Percentiles rank a stretch among this genome's conserved stretches.
These are phyloP conservation scores for Chaetomium sp. DNA, from an alignment of 2,329 filamentous ascomycete species.

Conservation along the genomic window DNA sequence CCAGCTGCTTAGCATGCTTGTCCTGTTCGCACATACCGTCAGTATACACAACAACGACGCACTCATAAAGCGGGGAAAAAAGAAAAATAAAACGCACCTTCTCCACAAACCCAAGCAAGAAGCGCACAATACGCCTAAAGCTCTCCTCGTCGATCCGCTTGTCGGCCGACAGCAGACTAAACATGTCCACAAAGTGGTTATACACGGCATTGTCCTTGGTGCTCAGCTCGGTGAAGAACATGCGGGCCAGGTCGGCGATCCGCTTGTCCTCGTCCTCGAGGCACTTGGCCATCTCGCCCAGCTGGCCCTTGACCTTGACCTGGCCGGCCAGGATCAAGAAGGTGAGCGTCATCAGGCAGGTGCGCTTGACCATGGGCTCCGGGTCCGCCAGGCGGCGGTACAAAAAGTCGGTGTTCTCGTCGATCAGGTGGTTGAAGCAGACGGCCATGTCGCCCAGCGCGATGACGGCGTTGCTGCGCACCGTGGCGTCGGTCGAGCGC, in stretches of 20 bases:
- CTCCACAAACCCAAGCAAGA: slow-evolving; percentile 93
- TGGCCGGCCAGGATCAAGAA: slow-evolving; percentile 96
- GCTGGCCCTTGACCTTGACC: slow-evolving; percentile 98
- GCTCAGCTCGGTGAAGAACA: slow-evolving; percentile 98
- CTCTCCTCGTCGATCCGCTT: slow-evolving; percentile 79
- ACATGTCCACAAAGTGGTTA: slow-evolving; percentile 99
- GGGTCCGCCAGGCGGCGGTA: slow-evolving; percentile 90
- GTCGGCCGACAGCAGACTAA: slow-evolving; percentile 85
- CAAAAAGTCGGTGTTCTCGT: slow-evolving; percentile 98
- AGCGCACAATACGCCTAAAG: slow-evolving; percentile 84
- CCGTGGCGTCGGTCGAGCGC: slow-evolving; percentile 86
- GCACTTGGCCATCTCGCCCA: slow-evolving; percentile 99
- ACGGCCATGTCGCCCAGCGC: slow-evolving; percentile 98
- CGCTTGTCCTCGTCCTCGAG: slow-evolving; percentile 94
- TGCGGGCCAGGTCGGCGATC: slow-evolving; percentile 88
- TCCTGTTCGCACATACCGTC: slow-evolving; percentile 60
- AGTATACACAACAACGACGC: background rate
- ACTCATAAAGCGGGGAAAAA: background rate
- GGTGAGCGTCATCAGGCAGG: slow-evolving; percentile 96
- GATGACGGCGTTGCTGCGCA: slow-evolving; percentile 94
- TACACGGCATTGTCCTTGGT: slow-evolving; percentile 99
- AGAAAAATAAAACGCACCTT: slow-evolving; percentile 64
- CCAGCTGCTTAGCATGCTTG: slow-evolving; percentile 93
- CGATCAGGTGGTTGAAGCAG: slow-evolving; percentile 98
- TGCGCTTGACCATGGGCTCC: slow-evolving; percentile 90